Conservation (phyloP, 441 rosid genomes). For the Erodium trifolium region DNA sequence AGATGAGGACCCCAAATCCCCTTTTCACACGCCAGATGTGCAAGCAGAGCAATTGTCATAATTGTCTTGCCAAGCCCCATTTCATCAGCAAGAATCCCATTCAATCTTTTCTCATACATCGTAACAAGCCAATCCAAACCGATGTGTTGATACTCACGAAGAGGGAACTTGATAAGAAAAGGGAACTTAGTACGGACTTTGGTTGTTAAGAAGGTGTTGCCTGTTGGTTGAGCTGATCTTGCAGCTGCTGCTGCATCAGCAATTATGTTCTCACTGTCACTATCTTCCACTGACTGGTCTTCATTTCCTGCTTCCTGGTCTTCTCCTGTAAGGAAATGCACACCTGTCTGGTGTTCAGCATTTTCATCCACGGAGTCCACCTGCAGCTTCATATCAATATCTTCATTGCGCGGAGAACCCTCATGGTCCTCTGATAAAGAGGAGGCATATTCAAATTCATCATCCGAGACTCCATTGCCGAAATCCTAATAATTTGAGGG, state of each 20-base stretch:
- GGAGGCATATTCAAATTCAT: slow-evolving; percentile 60
- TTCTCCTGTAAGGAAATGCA: slow-evolving; percentile 27
- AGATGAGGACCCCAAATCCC: slow-evolving; percentile 99
- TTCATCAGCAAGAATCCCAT: slow-evolving; percentile 99
- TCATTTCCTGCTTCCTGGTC: slow-evolving; percentile 29
- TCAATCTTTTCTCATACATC: slow-evolving; percentile 94
- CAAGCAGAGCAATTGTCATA: slow-evolving; percentile 97
- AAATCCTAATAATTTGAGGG: slow-evolving; percentile 47
- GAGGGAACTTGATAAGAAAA: slow-evolving; percentile 91
- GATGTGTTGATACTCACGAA: slow-evolving; percentile 99
- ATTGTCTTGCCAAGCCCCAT: slow-evolving; percentile 99
- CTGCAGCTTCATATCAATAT: slow-evolving; percentile 33
- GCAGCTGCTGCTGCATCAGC: slow-evolving; percentile 99
- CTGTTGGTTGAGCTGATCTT: slow-evolving; percentile 99
- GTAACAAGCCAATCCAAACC: slow-evolving; percentile 99
- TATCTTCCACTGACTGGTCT: slow-evolving; percentile 39
- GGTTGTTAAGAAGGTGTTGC: slow-evolving; percentile 91
- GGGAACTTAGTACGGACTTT: slow-evolving; percentile 96
- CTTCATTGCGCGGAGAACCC: slow-evolving; percentile 31
- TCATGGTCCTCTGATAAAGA: slow-evolving; percentile 46
- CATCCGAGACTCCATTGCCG: slow-evolving; percentile 47
- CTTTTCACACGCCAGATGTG: slow-evolving; percentile 96
- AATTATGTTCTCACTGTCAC: slow-evolving; percentile 60
- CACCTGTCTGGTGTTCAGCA: slow-evolving; percentile 30
- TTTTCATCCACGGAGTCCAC: slow-evolving; percentile 34